Base-by-base conservation (phyloP, 208 protist species). In the Crithidia fasciculata region DNA sequence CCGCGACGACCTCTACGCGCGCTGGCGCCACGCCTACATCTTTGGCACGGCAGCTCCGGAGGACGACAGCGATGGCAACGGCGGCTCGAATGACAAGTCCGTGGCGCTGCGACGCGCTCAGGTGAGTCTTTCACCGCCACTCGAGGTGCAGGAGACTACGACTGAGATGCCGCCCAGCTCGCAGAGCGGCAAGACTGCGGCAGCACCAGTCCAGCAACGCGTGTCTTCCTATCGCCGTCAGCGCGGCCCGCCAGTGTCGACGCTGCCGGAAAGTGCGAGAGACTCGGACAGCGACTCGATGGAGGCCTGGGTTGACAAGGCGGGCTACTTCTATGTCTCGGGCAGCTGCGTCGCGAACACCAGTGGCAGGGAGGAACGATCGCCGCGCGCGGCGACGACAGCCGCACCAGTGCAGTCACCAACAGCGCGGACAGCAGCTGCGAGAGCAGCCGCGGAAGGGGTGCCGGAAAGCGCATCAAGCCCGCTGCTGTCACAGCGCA, bases 21-120 rank as follows among this genome's bases (percentile, higher is more conserved):
- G 64, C 10, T 69, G 64, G 64, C 44, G 52, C 5, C 52, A 69
- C 52, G 64, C 64, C 10, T 69, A 69, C 64, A 69, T 37, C 52
- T 69, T 57, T 36, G 64, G 64, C 64, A 69, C 64, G 0, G 64
- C 64, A 15, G 49, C 64, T 2, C 39, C 4, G 9, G 52, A 36
- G 4, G 52, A 69, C 39, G 39, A 59, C 52, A 57, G 64, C 64
- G n/a, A 55, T 15, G 39, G 56, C 62, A 16, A 57, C n/a, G 41
- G 43, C 62, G 39, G 62, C 37, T 28, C 28, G 28, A 28, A 28
- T 28, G 28, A 28, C 28, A 28, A 28, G 28, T 28, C 28, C 28
- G 28, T 28, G 28, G 28, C 28, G 28, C 28, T 28, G 28, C 28
- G 28, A 28, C 28, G 28, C 28, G 28, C 28, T 28, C 28, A 28